Conservation (phyloP, 176 grass and related monocot species). For the Pontederia crassipes region DNA sequence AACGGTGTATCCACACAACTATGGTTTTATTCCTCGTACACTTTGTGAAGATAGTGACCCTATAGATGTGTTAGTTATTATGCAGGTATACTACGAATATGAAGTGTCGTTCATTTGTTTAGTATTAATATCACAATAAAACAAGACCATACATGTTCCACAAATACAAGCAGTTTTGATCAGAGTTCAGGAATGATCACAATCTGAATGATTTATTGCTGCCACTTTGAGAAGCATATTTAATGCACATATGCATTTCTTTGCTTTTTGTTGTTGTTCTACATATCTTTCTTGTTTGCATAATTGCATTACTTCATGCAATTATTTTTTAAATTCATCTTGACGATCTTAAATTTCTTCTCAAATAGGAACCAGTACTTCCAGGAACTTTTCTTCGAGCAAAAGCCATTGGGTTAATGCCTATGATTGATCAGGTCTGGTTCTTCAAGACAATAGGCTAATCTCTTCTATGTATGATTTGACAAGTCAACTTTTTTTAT, state of each 20-base stretch:
- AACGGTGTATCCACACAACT: slow-evolving; percentile 94
- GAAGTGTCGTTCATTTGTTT: too few relatives aligned
- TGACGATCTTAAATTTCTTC: not conserved
- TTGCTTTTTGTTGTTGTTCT: too few relatives aligned
- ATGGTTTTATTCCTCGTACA: slow-evolving; percentile 96
- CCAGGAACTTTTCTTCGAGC: slow-evolving; percentile 90
- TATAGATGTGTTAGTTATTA: slow-evolving; percentile 89
- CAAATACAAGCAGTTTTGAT: too few relatives aligned
- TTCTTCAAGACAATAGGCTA: not conserved
- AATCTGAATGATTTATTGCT: too few relatives aligned
- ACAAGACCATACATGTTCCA: too few relatives aligned
- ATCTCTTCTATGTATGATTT: too few relatives aligned
- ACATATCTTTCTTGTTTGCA: too few relatives aligned
- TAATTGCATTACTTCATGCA: not conserved
- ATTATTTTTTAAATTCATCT: not conserved
- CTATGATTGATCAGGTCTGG: slow-evolving; percentile 95
- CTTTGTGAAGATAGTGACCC: slow-evolving; percentile 96
- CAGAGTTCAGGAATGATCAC: too few relatives aligned
- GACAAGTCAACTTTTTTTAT: too few relatives aligned
- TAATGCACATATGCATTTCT: too few relatives aligned
- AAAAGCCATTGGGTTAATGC: slow-evolving; percentile 90
- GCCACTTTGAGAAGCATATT: too few relatives aligned
- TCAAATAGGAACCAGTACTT: slow-evolving; percentile 71
- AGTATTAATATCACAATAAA: too few relatives aligned
- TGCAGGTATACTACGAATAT: slow-evolving; percentile 48